Evolutionary conservation across 2,329 filamentous ascomycete species (phyloP), one percentile per base, ranked within the genome.

Genomic region (Trichoderma simmonsii): DNA sequence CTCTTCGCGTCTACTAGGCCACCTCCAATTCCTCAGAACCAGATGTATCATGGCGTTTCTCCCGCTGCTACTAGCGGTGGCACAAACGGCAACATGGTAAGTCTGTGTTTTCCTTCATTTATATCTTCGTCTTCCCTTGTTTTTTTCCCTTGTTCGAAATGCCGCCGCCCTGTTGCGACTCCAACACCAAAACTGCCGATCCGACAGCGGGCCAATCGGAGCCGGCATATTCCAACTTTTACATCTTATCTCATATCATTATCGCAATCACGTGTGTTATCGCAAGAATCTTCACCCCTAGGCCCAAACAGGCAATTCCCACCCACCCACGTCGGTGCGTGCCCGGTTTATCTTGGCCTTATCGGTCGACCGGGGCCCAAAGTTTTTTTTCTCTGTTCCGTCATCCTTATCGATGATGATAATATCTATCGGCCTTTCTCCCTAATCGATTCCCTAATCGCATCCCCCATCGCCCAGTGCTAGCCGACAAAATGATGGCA

Each of bases 401-500:
- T 78, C 77, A 77, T 76, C 76, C 81, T 82, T 82, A 83, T 83
- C 82, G 80, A 81, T 78, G 77, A 76, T 79, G 79, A 78, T 77
- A 73, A 69, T 77, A 78, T 81, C 76, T 75, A 77, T 77, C 73
- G 74, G 73, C 71, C 75, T 76, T 74, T 71, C 77, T 77, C 76
- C 77, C 77, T 74, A 77, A 73, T 76, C 70, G 72, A 72, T 73
- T 72, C 48, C 66, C 62, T 62, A 73, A 75, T 72, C 71, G 73
- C 76, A 61, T 71, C 71, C 57, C 51, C 54, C 75, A 74, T 70
- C 73, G 73, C 73, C 73, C 73, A 79, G 80, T 77, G 73, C 79
- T 80, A 81, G 81, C 81, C 74, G 78, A 74, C 77, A 81, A 76
- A 72, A 84, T 83, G 81, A 83, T 87, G 85, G 85, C 86, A 74